phyloP scores from a whole-genome alignment of 106 monocot genomes.

The Phalaenopsis equestris region DNA sequence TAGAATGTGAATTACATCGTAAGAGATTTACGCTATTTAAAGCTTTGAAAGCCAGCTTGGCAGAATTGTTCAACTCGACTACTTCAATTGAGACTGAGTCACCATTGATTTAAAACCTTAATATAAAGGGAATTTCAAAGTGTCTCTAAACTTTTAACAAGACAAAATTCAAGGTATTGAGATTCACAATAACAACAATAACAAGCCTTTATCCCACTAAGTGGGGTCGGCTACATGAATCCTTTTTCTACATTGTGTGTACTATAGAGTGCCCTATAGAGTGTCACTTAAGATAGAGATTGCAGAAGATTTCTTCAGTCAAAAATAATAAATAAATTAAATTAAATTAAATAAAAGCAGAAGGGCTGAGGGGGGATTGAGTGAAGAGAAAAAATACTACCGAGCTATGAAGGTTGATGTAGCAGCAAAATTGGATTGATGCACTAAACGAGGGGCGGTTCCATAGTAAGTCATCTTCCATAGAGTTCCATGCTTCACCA shows the following conservation, averaged over 20 bases:
- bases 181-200: no score
- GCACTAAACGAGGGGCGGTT: constrained; percentile 63
- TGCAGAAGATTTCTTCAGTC: not conserved
- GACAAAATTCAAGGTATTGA: not conserved
- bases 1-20: not conserved
- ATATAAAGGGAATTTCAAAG: no score
- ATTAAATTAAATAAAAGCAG: not conserved
- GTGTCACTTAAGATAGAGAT: not conserved
- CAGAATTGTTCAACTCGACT: not conserved
- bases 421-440: constrained; percentile 92
- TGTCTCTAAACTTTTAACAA: not conserved
- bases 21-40: not conserved
- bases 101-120: not conserved
- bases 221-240: no score
- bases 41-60: not conserved
- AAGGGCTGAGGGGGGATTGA: not conserved
- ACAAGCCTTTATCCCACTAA: no score
- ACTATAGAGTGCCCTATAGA: no score
- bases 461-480: constrained; percentile 98
- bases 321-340: no score
- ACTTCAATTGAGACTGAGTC: not conserved
- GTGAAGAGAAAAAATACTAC: constrained; percentile 20
- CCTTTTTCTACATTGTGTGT: no score
- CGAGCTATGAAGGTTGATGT: constrained; percentile 89
- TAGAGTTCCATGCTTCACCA: constrained; percentile 88